A percentile compares a stretch with the other conserved stretches of the same genome.
Evolutionary conservation across 495 filamentous ascomycete species (phyloP).

Genomic region (Annulohypoxylon nitens): DNA sequence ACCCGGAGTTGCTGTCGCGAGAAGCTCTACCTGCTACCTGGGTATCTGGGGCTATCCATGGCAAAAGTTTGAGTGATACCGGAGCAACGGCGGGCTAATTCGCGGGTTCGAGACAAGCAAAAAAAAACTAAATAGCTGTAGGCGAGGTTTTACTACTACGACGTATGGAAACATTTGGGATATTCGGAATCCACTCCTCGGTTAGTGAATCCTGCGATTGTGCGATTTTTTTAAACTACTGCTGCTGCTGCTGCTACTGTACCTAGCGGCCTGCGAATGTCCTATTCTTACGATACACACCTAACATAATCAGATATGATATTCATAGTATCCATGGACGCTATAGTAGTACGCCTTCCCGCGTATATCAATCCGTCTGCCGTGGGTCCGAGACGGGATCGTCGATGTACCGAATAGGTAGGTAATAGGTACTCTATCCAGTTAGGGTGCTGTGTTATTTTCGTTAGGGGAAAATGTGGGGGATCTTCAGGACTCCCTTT

Average conservation of each 20-base stretch:
- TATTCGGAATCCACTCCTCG: slow-evolving; percentile 12
- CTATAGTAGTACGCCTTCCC: neutral
- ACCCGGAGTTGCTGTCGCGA: slow-evolving; percentile 10
- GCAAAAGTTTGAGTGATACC: neutral
- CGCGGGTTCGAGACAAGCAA: neutral
- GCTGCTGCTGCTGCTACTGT: slow-evolving; percentile 2
- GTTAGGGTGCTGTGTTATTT: slow-evolving; percentile 5
- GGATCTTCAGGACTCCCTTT: slow-evolving; percentile 30
- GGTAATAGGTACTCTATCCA: slow-evolving; percentile 2
- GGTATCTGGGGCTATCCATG: neutral
- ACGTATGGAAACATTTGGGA: slow-evolving; percentile 8
- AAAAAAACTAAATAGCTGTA: neutral
- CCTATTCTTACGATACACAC: neutral
- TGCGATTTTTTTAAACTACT: neutral
- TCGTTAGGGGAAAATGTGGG: slow-evolving; percentile 28
- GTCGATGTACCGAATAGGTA: slow-evolving; percentile 26
- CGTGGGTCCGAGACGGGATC: slow-evolving; percentile 18
- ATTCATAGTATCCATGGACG: neutral
- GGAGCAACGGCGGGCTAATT: slow-evolving; percentile 1
- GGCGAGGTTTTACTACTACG: slow-evolving; percentile 9
- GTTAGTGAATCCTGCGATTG: neutral
- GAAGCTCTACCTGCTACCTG: neutral
- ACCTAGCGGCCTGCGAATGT: neutral
- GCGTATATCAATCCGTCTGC: slow-evolving; percentile 20
- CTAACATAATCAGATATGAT: slow-evolving; percentile 9